A percentile compares a stretch with the other conserved stretches of the same genome.
Evolutionary conservation across 257 asterid genomes (phyloP).

Genomic region (Cordia subcordata): DNA sequence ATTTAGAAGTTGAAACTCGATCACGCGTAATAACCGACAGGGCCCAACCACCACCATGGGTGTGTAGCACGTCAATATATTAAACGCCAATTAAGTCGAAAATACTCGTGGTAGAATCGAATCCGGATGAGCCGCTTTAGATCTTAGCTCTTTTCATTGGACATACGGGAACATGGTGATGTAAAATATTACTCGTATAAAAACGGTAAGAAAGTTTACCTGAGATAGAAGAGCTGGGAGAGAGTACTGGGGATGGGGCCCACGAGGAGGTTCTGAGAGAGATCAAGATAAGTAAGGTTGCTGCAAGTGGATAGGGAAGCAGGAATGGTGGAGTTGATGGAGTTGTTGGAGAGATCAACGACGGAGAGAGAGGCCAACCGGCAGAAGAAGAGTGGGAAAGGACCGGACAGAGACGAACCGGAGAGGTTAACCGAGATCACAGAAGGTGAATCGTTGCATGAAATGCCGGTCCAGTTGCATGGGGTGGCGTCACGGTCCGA

Average conservation of each 20-base stretch:
- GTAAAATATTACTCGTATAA: neutral
- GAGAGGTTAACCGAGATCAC: slow-evolving; percentile 45
- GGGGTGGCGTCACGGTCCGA: slow-evolving; percentile 49
- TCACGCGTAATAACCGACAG: too few species aligned
- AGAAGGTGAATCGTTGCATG: slow-evolving; percentile 24
- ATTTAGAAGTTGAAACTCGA: too few species aligned
- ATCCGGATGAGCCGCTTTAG: too few species aligned
- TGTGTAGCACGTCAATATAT: too few species aligned
- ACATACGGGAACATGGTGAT: neutral
- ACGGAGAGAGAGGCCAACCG: slow-evolving; percentile 41
- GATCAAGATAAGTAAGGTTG: slow-evolving; percentile 48
- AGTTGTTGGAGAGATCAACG: slow-evolving; percentile 40
- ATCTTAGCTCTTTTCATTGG: too few species aligned
- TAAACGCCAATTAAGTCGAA: too few species aligned
- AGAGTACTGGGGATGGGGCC: slow-evolving; percentile 61
- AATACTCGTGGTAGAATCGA: too few species aligned
- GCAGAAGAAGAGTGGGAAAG: slow-evolving; percentile 57
- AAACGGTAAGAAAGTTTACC: slow-evolving; percentile 26
- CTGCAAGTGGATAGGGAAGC: slow-evolving; percentile 46
- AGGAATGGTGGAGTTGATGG: slow-evolving; percentile 53
- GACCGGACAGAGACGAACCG: slow-evolving; percentile 44
- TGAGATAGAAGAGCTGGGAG: slow-evolving; percentile 56
- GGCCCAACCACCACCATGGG: too few species aligned
- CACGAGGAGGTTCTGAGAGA: slow-evolving; percentile 51
- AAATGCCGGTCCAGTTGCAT: slow-evolving; percentile 80